phyloP scores from a whole-genome alignment of 2,329 filamentous ascomycete species.

The Pseudogymnoascus sp. region DNA sequence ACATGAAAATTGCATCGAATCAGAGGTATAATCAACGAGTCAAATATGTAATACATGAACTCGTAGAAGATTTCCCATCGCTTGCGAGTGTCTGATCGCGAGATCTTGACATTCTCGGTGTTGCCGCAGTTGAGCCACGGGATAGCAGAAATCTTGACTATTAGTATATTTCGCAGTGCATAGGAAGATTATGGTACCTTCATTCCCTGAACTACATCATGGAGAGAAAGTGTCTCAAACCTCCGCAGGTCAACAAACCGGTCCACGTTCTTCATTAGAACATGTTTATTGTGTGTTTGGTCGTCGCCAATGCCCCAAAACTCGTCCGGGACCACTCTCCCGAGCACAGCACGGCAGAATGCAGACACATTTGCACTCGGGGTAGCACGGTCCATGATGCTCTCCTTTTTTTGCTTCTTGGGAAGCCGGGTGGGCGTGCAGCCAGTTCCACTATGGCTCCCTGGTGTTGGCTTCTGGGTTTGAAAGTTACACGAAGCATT shows the following conservation, averaged over 20 bases:
- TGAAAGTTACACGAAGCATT: constrained; percentile 1
- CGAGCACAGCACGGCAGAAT: constrained; percentile 73
- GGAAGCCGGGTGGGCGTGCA: constrained; percentile 11
- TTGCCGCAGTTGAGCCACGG: constrained; percentile 62
- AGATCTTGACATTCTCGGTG: constrained; percentile 47
- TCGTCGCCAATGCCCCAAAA: constrained; percentile 62
- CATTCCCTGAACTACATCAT: constrained; percentile 68
- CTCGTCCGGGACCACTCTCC: constrained; percentile 62
- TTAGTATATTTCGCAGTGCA: not conserved
- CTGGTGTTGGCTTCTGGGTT: constrained; percentile 11
- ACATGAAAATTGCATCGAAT: constrained; percentile 87
- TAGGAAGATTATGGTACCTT: constrained; percentile 46
- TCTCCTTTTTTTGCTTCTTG: constrained; percentile 23
- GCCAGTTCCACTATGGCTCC: constrained; percentile 13
- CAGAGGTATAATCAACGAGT: constrained; percentile 82
- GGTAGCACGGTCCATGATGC: constrained; percentile 62
- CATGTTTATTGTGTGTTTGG: constrained; percentile 51
- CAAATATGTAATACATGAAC: constrained; percentile 86
- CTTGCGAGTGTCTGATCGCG: constrained; percentile 66
- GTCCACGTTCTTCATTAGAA: constrained; percentile 63
- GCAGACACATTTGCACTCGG: constrained; percentile 65
- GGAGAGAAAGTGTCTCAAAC: constrained; percentile 73
- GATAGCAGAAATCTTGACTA: constrained; percentile 54
- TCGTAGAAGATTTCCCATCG: constrained; percentile 73
- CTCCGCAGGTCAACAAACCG: constrained; percentile 69